A percentile compares a stretch with the other conserved stretches of the same genome.
phyloP scores from a whole-genome alignment of 2,329 filamentous ascomycete genomes.

The Neopestalotiopsis sp. region DNA sequence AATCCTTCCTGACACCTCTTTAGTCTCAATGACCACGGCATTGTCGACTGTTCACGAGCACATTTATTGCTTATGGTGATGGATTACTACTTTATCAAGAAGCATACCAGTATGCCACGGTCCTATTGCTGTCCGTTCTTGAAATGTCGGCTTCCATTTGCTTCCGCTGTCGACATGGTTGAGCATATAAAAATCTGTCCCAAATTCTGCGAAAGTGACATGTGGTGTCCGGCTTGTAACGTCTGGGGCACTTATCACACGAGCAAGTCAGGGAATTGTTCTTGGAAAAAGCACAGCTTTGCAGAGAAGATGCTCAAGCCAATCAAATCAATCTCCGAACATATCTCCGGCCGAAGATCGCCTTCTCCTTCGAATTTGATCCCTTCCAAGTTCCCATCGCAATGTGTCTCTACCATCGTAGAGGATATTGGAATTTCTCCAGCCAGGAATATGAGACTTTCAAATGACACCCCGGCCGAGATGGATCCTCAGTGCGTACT shows the following conservation, averaged over 20 bases:
- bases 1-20: too few relatives aligned
- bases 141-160: not conserved
- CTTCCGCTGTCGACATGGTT: not conserved
- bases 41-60: not conserved
- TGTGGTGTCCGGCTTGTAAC: slow-evolving; percentile 4
- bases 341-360: not conserved
- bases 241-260: not conserved
- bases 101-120: too few relatives aligned
- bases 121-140: not conserved
- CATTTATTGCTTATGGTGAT: not conserved
- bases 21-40: too few relatives aligned
- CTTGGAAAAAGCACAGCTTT: not conserved
- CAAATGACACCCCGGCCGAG: not conserved
- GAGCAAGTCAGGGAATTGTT: not conserved
- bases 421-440: too few relatives aligned
- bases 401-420: too few relatives aligned
- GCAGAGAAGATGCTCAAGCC: slow-evolving; percentile 3
- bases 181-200: not conserved
- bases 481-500: not conserved
- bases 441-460: not conserved
- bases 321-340: not conserved
- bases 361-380: not conserved
- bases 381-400: not conserved
- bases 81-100: slow-evolving; percentile 8
- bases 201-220: not conserved